Percentiles rank a stretch among this genome's conserved stretches.
These are phyloP conservation scores for Trematosphaeria pertusa DNA, from an alignment of 2,329 filamentous ascomycete genomes.

Conservation along the genomic window DNA sequence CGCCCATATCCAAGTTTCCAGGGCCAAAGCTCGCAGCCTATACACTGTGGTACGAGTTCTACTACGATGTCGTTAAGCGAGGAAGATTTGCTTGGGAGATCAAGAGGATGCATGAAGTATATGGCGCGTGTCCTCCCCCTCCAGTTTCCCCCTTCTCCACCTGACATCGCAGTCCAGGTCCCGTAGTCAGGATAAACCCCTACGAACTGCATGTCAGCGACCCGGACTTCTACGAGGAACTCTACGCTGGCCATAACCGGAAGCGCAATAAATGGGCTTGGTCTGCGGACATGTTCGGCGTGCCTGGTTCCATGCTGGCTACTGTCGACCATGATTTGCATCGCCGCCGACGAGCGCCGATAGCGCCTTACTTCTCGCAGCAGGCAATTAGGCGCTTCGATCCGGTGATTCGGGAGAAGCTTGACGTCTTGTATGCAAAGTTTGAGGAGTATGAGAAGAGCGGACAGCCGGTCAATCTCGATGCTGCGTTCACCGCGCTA, in stretches of 20 bases:
- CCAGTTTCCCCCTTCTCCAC: not conserved
- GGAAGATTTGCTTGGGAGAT: slow-evolving; percentile 28
- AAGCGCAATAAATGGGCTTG: slow-evolving; percentile 19
- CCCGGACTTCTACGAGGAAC: slow-evolving; percentile 25
- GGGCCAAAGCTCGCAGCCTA: slow-evolving; percentile 27
- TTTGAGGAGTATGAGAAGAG: slow-evolving; percentile 12
- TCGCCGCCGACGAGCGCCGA: slow-evolving; percentile 7
- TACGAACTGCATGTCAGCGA: slow-evolving; percentile 30
- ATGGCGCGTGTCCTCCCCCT: slow-evolving; percentile 12
- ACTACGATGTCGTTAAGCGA: slow-evolving; percentile 27
- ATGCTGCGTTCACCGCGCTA: slow-evolving; percentile 15
- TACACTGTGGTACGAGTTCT: slow-evolving; percentile 34
- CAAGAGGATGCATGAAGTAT: slow-evolving; percentile 27
- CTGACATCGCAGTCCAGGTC: slow-evolving; percentile 13
- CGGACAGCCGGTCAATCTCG: slow-evolving; percentile 12
- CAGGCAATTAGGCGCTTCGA: slow-evolving; percentile 9
- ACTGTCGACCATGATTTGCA: slow-evolving; percentile 16
- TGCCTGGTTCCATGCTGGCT: slow-evolving; percentile 3
- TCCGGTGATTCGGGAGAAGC: slow-evolving; percentile 10
- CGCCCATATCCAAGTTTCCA: slow-evolving; percentile 24
- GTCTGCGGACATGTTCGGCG: slow-evolving; percentile 17
- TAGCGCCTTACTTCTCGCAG: slow-evolving; percentile 15
- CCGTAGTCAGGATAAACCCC: slow-evolving; percentile 33
- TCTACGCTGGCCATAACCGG: slow-evolving; percentile 20
- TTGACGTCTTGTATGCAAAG: slow-evolving; percentile 9